Conservation (phyloP, 2,329 filamentous ascomycete genomes). For the Fusarium sp. region DNA sequence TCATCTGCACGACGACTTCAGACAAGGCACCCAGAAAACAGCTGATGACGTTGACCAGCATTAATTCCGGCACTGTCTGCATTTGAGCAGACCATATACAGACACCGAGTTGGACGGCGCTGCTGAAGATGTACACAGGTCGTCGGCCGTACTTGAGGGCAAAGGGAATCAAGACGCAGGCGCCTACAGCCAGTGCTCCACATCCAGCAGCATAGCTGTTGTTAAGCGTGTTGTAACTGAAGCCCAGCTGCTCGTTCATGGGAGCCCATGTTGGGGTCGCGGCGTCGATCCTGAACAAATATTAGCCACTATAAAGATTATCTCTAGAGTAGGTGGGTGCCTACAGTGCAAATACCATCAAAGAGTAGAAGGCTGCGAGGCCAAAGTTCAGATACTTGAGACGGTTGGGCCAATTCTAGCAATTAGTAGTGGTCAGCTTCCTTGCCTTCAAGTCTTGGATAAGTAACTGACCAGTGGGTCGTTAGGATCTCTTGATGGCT, state of each 20-base stretch:
- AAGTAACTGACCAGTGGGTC: slow-evolving; percentile 16
- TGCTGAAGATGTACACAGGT: slow-evolving; percentile 53
- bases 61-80: slow-evolving; percentile 59
- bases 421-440: neutral
- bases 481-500: slow-evolving; percentile 18
- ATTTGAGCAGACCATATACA: slow-evolving; percentile 60
- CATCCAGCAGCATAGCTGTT: slow-evolving; percentile 20
- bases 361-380: slow-evolving; percentile 73
- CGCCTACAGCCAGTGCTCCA: slow-evolving; percentile 40
- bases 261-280: neutral
- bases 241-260: slow-evolving; percentile 22
- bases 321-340: neutral
- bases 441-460: neutral
- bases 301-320: neutral
- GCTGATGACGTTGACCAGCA: slow-evolving; percentile 57
- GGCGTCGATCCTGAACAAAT: neutral
- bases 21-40: slow-evolving; percentile 57
- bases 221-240: slow-evolving; percentile 10
- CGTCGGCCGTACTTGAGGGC: slow-evolving; percentile 46
- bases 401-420: slow-evolving; percentile 15
- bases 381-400: slow-evolving; percentile 54
- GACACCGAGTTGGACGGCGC: slow-evolving; percentile 54
- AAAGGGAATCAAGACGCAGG: slow-evolving; percentile 42
- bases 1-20: slow-evolving; percentile 58
- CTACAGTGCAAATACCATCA: slow-evolving; percentile 79